Evolutionary conservation across 2,329 filamentous ascomycete species (phyloP).

Genomic region (Anisogramma anomala): DNA sequence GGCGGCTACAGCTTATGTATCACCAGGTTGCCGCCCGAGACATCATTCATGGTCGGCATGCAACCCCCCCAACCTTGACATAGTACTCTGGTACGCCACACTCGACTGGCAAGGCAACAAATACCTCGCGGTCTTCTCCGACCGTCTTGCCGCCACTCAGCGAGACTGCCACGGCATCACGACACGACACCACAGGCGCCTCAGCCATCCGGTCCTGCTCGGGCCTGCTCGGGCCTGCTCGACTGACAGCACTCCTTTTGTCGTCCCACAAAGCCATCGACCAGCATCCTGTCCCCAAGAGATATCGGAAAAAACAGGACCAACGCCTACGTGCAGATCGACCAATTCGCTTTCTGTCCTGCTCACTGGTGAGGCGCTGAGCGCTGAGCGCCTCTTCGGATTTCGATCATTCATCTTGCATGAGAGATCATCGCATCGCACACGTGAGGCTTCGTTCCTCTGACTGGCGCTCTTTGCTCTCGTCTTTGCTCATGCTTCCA

Average conservation of each 20-base stretch:
- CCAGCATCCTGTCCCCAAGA: neutral
- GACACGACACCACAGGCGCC: neutral
- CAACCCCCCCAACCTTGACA: too few relatives aligned
- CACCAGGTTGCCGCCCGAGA: too few relatives aligned
- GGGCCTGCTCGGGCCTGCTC: too few relatives aligned
- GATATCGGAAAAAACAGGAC: neutral
- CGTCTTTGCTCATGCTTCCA: neutral
- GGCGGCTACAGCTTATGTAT: too few relatives aligned
- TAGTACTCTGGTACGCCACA: too few relatives aligned
- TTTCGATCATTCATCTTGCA: slow-evolving; percentile 2
- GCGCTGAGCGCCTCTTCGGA: neutral
- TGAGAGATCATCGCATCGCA: neutral
- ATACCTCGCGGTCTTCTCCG: neutral
- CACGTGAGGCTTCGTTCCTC: too few relatives aligned
- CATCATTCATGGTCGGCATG: too few relatives aligned
- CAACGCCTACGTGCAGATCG: neutral
- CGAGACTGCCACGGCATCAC: neutral
- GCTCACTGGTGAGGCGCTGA: neutral
- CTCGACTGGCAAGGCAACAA: too few relatives aligned
- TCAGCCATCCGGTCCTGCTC: neutral
- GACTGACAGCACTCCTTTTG: neutral
- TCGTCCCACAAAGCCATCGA: neutral
- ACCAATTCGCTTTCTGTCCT: neutral
- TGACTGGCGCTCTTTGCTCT: neutral
- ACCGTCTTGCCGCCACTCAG: neutral